Base-by-base conservation (phyloP, 2,329 filamentous ascomycete genomes). In the Penicillium digitatum region DNA sequence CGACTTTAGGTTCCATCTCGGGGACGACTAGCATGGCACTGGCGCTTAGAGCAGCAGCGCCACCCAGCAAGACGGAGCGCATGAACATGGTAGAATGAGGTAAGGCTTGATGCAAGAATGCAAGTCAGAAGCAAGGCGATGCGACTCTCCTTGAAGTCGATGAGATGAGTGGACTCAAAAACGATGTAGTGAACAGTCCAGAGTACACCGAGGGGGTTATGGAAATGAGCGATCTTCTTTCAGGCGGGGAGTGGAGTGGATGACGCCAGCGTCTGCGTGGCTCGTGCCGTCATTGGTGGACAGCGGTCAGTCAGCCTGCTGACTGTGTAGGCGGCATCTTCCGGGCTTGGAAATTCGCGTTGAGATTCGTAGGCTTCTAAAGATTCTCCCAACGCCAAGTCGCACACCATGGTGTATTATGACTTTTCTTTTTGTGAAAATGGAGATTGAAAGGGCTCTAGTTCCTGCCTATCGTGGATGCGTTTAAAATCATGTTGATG, bases 381-480 rank as follows among this genome's bases (percentile, higher is more conserved):
- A 31, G 26, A 43, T 26, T n/a, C 40, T 44, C n/a, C 31, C 3
- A 24, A 18, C 16, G 20, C 40, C 40, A 10, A 8, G 42, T 29
- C 5, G 26, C 6, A 35, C 26, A 24, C 22, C 14, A 14, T 35
- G 31, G n/a, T 18, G 18, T 29, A 48, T 48, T 4, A 20, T 7
- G 8, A n/a, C 10, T 1, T 38, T 38, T 18, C n/a, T 3, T 38
- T 29, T 18, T 22, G 11, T 37, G 14, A 66, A 48, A 65, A 66
- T 27, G 57, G 68, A 20, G 71, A 77, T 67, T 70, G 68, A 54
- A 58, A 68, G 53, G 62, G 68, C 42, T 71, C 72, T 9, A 65
- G 66, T 8, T 68, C 72, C 2, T 78, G 37, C 59, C 66, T 12
- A 58, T 78, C 37, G 75, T 74, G 50, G 77, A 75, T 58, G 73